A percentile compares a stretch with the other conserved stretches of the same genome.
Evolutionary conservation across 164 flowering plant species (phyloP).

Genomic region (Tetracentron sinense): DNA sequence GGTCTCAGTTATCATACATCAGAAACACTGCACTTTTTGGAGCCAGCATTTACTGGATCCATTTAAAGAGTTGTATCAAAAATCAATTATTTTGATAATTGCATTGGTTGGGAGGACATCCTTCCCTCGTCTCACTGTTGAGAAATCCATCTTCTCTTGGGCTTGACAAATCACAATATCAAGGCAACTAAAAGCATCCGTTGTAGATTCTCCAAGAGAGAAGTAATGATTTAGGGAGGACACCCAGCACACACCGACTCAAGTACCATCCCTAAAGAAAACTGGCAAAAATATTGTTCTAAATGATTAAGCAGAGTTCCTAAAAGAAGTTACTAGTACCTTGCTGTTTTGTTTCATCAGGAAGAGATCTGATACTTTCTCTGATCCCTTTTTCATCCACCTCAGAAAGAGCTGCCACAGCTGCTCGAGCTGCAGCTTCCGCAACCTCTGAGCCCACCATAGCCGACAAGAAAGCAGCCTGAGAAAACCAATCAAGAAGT

Average conservation of each 20-base stretch:
- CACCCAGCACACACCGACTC: background rate
- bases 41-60: too few species aligned
- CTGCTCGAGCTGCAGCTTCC: conserved; percentile 81
- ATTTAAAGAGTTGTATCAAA: too few species aligned
- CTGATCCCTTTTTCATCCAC: conserved; percentile 20
- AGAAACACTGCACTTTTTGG: too few species aligned
- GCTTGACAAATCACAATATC: too few species aligned
- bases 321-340: conserved; percentile 29
- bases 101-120: too few species aligned
- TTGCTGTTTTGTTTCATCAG: conserved; percentile 23
- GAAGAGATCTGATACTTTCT: conserved; percentile 14
- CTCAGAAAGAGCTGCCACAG: conserved; percentile 56
- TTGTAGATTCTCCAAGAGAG: too few species aligned
- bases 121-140: too few species aligned
- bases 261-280: too few species aligned
- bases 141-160: background rate
- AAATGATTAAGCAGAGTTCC: background rate
- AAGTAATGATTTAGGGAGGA: background rate
- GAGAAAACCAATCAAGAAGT: conserved; percentile 13
- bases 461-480: conserved; percentile 93
- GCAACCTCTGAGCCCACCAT: conserved; percentile 79
- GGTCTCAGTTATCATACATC: too few species aligned
- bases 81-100: too few species aligned
- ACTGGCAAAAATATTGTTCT: too few species aligned
- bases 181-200: too few species aligned